A percentile compares a stretch with the other conserved stretches of the same genome.
Evolutionary conservation across 1,139 yeast species (phyloP).

Genomic region (Blastobotrys arbuscula): DNA sequence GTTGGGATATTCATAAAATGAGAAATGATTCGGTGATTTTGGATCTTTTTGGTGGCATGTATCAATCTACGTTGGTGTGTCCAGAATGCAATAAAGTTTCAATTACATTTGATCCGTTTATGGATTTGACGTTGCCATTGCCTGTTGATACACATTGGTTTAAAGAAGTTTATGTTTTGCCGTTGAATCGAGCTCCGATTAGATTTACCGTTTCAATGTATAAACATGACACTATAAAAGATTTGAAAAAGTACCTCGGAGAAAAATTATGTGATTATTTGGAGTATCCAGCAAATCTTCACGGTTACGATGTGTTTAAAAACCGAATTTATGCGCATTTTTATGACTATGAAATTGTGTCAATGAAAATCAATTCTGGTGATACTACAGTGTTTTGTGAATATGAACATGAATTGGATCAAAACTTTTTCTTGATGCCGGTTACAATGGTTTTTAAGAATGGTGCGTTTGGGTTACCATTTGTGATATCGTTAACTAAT

Average conservation of each 20-base stretch:
- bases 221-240: constrained; percentile 59
- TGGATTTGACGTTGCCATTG: constrained; percentile 82
- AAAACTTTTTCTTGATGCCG: constrained; percentile 33
- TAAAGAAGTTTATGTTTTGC: constrained; percentile 58
- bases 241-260: constrained; percentile 57
- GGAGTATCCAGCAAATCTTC: constrained; percentile 36
- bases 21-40: constrained; percentile 82
- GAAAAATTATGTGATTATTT: constrained; percentile 23
- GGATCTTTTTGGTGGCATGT: constrained; percentile 85
- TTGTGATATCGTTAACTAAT: constrained; percentile 54
- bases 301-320: constrained; percentile 68
- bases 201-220: constrained; percentile 53
- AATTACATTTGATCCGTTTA: constrained; percentile 90
- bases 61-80: constrained; percentile 83
- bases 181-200: constrained; percentile 46
- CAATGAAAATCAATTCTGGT: constrained; percentile 57
- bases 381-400: constrained; percentile 72
- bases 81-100: constrained; percentile 80
- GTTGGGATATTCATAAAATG: constrained; percentile 75
- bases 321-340: constrained; percentile 65
- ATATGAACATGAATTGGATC: constrained; percentile 29
- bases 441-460: constrained; percentile 28
- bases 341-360: constrained; percentile 56
- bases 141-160: constrained; percentile 77
- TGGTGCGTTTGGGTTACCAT: constrained; percentile 52